Base-by-base conservation (phyloP, 345 rosid species). In the Hypericum androsaemum region DNA sequence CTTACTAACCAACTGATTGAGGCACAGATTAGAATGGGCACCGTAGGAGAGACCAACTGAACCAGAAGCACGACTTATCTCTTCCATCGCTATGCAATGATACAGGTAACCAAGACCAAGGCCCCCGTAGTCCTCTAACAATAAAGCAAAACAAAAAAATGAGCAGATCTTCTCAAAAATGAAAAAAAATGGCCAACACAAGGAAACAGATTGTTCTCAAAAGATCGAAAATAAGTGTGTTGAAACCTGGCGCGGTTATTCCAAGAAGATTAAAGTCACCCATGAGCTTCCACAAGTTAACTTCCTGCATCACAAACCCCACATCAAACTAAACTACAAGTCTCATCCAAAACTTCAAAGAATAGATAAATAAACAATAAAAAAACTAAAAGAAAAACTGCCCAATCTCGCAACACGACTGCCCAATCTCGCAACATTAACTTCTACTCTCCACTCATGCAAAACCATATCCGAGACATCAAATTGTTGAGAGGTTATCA, bases 221-320 rank as follows among this genome's bases (percentile, higher is more conserved):
- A 12, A 6, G 1, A 40, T 2, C 0, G 32, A 28, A 37, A 28
- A 64, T n/a, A 49, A 5, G 14, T 32, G 6, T 13, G 17, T 41
- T 12, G 46, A 6, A 37, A 90, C 96, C 96, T 57, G 98, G 96
- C 14, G 85, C 95, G 42, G 95, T 90, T 50, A 90, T 79, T 67
- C 96, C 98, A 72, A 73, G 88, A 47, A 90, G 98, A 81, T 79
- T 84, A 57, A 90, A 90, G 62, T 80, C 92, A 38, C 98, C 96
- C 98, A 87, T 87, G 40, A 74, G 76, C 68, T 90, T 90, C 98
- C 98, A 90, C 48, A 87, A 77, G 60, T 90, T 80, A 43, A 77
- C 84, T 40, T 90, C 95, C 98, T 86, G 64, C 1, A 66, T 17
- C 7, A 17, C 42, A 37, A 46, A 60, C 56, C 32, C 32, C 32